Base-by-base conservation (phyloP, 768 basidiomycete species). In the Mycena kentingensis region DNA sequence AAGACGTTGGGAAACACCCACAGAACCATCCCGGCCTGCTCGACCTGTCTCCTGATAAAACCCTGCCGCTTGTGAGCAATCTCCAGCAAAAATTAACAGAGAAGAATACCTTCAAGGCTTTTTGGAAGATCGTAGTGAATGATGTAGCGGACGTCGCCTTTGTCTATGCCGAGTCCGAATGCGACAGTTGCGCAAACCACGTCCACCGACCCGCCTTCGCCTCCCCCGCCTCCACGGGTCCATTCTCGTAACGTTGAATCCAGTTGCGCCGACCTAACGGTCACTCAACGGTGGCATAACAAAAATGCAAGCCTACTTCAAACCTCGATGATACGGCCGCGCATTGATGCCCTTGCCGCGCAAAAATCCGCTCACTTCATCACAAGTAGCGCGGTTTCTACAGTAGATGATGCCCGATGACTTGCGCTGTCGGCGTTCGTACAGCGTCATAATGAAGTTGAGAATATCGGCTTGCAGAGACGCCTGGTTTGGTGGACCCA, bases 21-120 rank as follows among this genome's bases (percentile, higher is more conserved):
- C 90, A 54, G 70, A 64, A 27, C 88, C 88, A 63, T 93, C 89
- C 46, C 91, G 79, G 24, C 90, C 91, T 50, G 87, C 90, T 44
- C 90, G 78, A 84, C 88, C 89, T 57, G 90, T 92, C 68, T 93
- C 91, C 66, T 93, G 91, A 65, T 93, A 93, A 65, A 85, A 93
- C 0, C 89, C 90, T 90, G 46, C 13, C 22, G 36, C 46, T 41
- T 51, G 34, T 49, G 2, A 32, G 54, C 46, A 28, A 42, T 52
- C 16, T 32, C 39, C 32, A 21, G 51, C n/a, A 26, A 16, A 31
- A 24, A 49, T 36, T 11, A 28, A 54, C 31, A 10, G 13, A 10
- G 25, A 38, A 18, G 26, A 55, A 55, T 31, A 85, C 89, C 88
- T 79, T 93, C 90, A 51, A 92, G 82, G 50, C 88, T 90, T 64